Evolutionary conservation across 257 asterid species (phyloP).

Genomic region (Gentiana straminea): DNA sequence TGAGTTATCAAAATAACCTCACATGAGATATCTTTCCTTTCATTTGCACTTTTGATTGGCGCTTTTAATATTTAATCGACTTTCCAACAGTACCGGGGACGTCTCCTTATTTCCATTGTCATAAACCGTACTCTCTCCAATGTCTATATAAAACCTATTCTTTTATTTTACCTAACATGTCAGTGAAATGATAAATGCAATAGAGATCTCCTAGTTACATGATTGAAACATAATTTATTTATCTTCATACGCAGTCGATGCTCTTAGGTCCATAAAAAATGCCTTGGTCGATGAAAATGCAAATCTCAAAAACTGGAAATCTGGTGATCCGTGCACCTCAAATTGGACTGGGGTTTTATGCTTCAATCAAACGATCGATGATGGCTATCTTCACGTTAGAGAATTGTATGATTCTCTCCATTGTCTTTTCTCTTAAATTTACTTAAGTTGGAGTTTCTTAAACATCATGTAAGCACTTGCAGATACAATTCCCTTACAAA

Average conservation of each 20-base stretch:
- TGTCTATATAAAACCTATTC: not conserved
- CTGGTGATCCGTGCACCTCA: slow-evolving; percentile 83
- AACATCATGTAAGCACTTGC: too few species aligned
- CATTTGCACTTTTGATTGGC: not conserved
- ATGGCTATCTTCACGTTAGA: slow-evolving; percentile 58
- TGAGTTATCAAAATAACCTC: too few species aligned
- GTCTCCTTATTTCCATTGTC: not conserved
- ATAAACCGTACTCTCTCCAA: not conserved
- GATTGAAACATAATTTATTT: not conserved
- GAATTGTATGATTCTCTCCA: slow-evolving; percentile 55
- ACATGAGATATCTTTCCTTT: not conserved
- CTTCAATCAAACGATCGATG: slow-evolving; percentile 45
- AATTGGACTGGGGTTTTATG: slow-evolving; percentile 74
- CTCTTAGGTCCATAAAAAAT: slow-evolving; percentile 46
- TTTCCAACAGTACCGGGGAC: not conserved
- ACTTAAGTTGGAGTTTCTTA: not conserved
- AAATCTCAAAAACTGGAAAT: slow-evolving; percentile 53
- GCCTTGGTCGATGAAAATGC: slow-evolving; percentile 51
- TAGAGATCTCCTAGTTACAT: not conserved
- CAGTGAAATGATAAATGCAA: not conserved
- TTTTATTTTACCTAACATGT: not conserved
- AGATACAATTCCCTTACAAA: too few species aligned
- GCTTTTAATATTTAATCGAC: not conserved
- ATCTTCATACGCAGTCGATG: slow-evolving; percentile 45
- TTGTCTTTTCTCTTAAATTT: not conserved